Percentiles rank a stretch among this genome's conserved stretches.
Conservation (phyloP, 768 basidiomycete genomes). For the Filobasidium wieringae region DNA sequence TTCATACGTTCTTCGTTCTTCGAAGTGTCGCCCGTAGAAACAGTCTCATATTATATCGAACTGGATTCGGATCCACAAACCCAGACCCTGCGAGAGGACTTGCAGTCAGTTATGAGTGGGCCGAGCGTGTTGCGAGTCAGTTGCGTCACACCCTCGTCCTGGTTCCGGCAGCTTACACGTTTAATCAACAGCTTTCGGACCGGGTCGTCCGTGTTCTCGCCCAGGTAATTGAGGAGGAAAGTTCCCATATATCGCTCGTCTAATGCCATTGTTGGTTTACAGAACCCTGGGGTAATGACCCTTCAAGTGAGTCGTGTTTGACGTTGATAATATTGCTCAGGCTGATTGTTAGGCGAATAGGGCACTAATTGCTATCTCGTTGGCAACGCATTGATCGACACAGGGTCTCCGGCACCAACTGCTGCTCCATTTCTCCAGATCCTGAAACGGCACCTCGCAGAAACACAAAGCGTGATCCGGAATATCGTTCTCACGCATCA, state of each 20-base stretch:
- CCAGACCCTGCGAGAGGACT: no score
- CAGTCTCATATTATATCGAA: no score
- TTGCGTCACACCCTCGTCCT: no score
- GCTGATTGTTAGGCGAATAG: neutral
- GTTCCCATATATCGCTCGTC: neutral
- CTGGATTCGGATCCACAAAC: no score
- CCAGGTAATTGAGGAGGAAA: neutral
- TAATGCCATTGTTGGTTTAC: neutral
- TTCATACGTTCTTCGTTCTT: no score
- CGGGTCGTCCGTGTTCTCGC: constrained; percentile 6
- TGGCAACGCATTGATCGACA: neutral
- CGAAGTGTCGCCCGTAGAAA: no score
- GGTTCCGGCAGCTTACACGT: no score
- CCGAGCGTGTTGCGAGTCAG: no score
- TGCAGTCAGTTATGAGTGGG: no score
- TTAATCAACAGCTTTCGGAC: neutral
- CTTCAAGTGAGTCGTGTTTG: neutral
- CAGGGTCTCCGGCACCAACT: neutral
- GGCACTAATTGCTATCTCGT: constrained; percentile 13
- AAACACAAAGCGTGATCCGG: neutral
- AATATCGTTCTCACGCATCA: constrained; percentile 12
- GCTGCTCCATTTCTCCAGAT: neutral
- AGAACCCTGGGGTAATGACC: constrained; percentile 13
- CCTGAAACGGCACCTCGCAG: neutral
- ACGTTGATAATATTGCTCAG: neutral